Conservation (phyloP, 306 rosid species). For the Arachis hypogaea region DNA sequence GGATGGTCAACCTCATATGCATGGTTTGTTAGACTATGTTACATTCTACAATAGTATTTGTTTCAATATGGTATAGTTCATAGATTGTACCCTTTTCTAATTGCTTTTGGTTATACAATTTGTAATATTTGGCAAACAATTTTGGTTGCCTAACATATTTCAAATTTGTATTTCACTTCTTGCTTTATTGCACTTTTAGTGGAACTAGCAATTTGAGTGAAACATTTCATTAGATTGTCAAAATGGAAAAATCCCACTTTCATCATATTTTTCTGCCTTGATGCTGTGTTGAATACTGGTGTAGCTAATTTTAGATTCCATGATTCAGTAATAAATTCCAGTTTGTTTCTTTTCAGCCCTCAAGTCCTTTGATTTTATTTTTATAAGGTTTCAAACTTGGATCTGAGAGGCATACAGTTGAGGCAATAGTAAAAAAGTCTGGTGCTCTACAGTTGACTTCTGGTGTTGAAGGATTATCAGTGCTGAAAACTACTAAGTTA, state of each 20-base stretch:
- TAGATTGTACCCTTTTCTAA: not conserved
- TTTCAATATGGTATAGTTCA: too few species aligned
- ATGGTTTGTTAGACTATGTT: slow-evolving; percentile 64
- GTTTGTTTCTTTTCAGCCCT: slow-evolving; percentile 17
- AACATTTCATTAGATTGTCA: not conserved
- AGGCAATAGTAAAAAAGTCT: slow-evolving; percentile 66
- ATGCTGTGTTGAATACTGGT: not conserved
- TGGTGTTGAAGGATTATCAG: slow-evolving; percentile 80
- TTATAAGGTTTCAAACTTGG: slow-evolving; percentile 91
- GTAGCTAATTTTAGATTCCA: slow-evolving; percentile 8
- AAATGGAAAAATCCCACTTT: not conserved
- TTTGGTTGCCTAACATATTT: slow-evolving; percentile 14
- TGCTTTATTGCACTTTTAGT: not conserved
- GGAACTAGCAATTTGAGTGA: not conserved
- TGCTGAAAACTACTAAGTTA: slow-evolving; percentile 88
- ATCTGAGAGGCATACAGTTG: slow-evolving; percentile 82
- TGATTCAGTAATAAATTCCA: slow-evolving; percentile 16
- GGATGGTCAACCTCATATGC: slow-evolving; percentile 80
- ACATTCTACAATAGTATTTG: not conserved
- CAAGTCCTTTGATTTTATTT: slow-evolving; percentile 27
- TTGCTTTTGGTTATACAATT: not conserved
- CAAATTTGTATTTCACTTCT: slow-evolving; percentile 4
- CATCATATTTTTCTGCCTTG: not conserved
- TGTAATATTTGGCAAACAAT: slow-evolving; percentile 18
- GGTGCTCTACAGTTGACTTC: slow-evolving; percentile 73